phyloP scores from a whole-genome alignment of 1,284 basidiomycete species.

The Fomes fomentarius region DNA sequence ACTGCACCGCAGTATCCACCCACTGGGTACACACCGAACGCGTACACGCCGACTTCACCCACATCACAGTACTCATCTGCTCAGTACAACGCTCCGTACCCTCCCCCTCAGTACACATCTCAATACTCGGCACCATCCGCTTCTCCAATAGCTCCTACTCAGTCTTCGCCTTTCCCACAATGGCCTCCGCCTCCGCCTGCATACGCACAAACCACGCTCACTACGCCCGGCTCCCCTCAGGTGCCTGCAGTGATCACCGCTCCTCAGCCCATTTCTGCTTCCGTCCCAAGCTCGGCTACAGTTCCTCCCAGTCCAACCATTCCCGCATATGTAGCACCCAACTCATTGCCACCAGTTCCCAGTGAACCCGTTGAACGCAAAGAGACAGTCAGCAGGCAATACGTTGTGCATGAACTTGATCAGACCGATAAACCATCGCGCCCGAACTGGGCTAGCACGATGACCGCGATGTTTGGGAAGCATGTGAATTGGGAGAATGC shows the following conservation, averaged over 20 bases:
- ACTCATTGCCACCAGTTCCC: constrained; percentile 21
- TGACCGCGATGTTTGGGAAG: constrained; percentile 77
- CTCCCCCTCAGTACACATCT: constrained; percentile 3
- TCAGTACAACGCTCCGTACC: neutral
- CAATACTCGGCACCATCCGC: neutral
- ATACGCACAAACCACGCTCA: constrained; percentile 11
- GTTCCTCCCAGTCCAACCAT: too few species aligned
- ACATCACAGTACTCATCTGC: neutral
- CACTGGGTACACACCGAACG: neutral
- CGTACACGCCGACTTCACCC: neutral
- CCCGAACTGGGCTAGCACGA: constrained; percentile 70
- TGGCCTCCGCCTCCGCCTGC: constrained; percentile 16
- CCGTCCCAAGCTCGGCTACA: neutral
- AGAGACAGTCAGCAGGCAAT: constrained; percentile 61
- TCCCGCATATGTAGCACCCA: neutral
- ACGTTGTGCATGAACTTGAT: constrained; percentile 62
- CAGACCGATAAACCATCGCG: constrained; percentile 49
- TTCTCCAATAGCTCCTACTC: neutral
- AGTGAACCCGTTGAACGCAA: constrained; percentile 35
- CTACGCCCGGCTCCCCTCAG: constrained; percentile 17
- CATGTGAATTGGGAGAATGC: constrained; percentile 73
- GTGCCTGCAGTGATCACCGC: constrained; percentile 20
- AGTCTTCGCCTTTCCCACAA: constrained; percentile 16
- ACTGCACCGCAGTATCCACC: constrained; percentile 3
- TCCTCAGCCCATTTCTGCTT: neutral